A percentile compares a stretch with the other conserved stretches of the same genome.
phyloP scores from a whole-genome alignment of 106 monocot species.

The Hemerocallis citrina region DNA sequence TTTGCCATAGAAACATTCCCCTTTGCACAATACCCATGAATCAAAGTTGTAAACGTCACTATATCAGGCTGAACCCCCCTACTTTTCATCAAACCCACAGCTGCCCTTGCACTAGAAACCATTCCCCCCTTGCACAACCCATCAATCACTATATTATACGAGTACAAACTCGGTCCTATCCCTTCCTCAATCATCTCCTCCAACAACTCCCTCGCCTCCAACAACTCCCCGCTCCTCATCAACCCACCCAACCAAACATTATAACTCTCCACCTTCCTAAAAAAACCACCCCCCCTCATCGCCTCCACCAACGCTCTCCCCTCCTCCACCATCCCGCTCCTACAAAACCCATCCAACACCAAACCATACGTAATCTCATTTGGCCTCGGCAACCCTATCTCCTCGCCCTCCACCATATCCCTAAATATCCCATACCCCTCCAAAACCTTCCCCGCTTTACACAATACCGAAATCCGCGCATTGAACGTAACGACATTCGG shows the following conservation, averaged over 20 bases:
- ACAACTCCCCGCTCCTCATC: constrained; percentile 43
- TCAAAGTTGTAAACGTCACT: constrained; percentile 69
- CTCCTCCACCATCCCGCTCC: constrained; percentile 50
- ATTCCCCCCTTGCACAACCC: constrained; percentile 79
- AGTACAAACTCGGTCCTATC: constrained; percentile 42
- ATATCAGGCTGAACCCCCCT: constrained; percentile 51
- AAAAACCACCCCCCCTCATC: constrained; percentile 60
- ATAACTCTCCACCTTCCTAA: constrained; percentile 46
- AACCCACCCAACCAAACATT: constrained; percentile 81
- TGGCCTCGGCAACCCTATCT: constrained; percentile 48
- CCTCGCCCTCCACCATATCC: constrained; percentile 62
- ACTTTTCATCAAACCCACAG: constrained; percentile 56
- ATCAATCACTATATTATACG: constrained; percentile 77
- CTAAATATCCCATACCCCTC: constrained; percentile 65
- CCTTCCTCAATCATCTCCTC: constrained; percentile 56
- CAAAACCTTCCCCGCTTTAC: constrained; percentile 54
- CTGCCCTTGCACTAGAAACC: constrained; percentile 50
- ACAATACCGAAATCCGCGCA: constrained; percentile 74
- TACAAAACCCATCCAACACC: constrained; percentile 72
- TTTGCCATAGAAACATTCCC: constrained; percentile 53
- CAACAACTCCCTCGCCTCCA: constrained; percentile 49
- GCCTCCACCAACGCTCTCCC: constrained; percentile 40
- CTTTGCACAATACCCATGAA: constrained; percentile 68
- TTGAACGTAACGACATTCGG: constrained; percentile 95
- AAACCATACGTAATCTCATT: constrained; percentile 61